Percentiles rank a stretch among this genome's conserved stretches.
Conservation (phyloP, 108 stramenopile genomes). For the Skeletonema costatum region DNA sequence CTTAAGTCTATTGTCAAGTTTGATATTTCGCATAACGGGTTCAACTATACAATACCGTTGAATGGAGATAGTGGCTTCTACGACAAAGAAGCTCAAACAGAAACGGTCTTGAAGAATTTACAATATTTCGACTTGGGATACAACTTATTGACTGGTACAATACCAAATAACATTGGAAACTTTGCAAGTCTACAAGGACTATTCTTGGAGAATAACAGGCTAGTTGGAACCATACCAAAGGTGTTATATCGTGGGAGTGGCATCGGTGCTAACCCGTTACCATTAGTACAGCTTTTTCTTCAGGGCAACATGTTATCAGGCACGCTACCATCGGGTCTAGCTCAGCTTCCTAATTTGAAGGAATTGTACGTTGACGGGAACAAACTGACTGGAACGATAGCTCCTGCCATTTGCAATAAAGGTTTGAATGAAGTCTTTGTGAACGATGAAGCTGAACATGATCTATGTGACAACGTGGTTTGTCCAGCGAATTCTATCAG, state of each 20-base stretch:
- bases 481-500: conserved; percentile 47
- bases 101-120: conserved; percentile 36
- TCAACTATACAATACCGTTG: conserved; percentile 49
- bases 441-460: conserved; percentile 11
- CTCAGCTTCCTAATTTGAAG: conserved; percentile 31
- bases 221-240: conserved; percentile 53
- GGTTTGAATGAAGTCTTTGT: conserved; percentile 44
- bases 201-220: conserved; percentile 44
- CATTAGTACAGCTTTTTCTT: conserved; percentile 44
- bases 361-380: conserved; percentile 63
- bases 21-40: conserved; percentile 50
- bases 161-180: conserved; percentile 48
- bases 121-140: conserved; percentile 40
- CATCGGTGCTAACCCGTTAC: conserved; percentile 34
- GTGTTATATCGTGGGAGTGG: conserved; percentile 37
- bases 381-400: conserved; percentile 52
- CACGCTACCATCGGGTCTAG: conserved; percentile 26
- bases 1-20: conserved; percentile 35
- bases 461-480: conserved; percentile 38
- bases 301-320: conserved; percentile 46
- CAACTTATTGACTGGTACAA: conserved; percentile 43
- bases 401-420: conserved; percentile 32
- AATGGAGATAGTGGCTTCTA: conserved; percentile 32
- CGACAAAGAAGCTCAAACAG: conserved; percentile 9
- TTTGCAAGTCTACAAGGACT: conserved; percentile 29